A percentile compares a stretch with the other conserved stretches of the same genome.
Conservation (phyloP, 331 rosid genomes). For the Quercus tomentella region DNA sequence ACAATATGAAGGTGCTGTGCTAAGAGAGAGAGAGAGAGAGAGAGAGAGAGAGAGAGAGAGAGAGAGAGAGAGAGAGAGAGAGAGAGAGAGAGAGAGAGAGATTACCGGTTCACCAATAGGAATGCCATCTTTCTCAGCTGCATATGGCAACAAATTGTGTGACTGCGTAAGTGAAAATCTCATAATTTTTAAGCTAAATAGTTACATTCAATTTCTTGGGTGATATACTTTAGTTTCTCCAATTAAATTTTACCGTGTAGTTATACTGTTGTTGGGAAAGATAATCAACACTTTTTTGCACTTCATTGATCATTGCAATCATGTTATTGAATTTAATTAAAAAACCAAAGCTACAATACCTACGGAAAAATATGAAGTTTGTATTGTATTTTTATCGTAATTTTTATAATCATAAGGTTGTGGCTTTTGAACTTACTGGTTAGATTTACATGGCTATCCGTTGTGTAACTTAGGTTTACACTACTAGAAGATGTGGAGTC, state of each 20-base stretch:
- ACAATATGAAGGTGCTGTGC: no score
- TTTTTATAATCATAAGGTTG: not conserved
- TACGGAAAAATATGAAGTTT: no score
- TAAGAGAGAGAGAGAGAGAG: not conserved
- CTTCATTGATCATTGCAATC: no score
- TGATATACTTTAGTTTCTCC: no score
- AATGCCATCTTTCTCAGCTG: not conserved
- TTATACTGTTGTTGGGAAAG: no score
- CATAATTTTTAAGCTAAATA: no score
- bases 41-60: not conserved
- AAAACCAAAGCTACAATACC: no score
- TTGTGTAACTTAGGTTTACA: not conserved
- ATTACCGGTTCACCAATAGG: not conserved
- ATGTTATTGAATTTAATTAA: no score
- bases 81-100: not conserved
- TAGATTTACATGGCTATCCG: not conserved
- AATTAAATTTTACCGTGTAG: no score
- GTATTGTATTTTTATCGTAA: no score
- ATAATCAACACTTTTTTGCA: no score
- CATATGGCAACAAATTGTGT: not conserved
- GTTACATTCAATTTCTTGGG: no score
- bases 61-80: not conserved
- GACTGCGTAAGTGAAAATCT: not conserved
- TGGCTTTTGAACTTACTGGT: not conserved
- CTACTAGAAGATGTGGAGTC: conserved; percentile 13